Evolutionary conservation across 2,329 filamentous ascomycete genomes (phyloP).

Genomic region (Fusarium robinianum): DNA sequence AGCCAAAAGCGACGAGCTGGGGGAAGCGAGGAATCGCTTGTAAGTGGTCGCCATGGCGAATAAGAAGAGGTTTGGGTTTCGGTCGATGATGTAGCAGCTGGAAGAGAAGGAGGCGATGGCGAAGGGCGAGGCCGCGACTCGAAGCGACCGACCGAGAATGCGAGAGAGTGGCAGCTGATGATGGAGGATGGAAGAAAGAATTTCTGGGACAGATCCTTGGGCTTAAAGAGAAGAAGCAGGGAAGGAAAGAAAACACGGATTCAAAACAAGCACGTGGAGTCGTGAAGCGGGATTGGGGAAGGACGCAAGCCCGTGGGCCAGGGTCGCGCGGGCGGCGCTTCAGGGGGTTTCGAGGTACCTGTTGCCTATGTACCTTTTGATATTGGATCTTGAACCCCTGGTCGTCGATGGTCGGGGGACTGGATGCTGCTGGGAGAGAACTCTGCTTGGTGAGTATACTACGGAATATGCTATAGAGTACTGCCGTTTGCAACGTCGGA

Average conservation of each 20-base stretch:
- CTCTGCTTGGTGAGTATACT: no score
- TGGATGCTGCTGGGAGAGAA: no score
- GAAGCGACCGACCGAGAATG: conserved; percentile 14
- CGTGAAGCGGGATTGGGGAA: conserved; percentile 21
- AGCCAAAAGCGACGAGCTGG: conserved; percentile 65
- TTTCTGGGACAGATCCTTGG: conserved; percentile 9
- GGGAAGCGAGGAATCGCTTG: conserved; percentile 72
- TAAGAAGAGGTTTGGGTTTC: conserved; percentile 21
- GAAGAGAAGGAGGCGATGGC: conserved; percentile 4
- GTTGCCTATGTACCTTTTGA: conserved; percentile 18
- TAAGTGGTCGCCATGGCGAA: conserved; percentile 58
- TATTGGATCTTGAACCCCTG: no score
- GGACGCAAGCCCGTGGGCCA: conserved; percentile 24
- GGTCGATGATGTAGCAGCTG: conserved; percentile 12
- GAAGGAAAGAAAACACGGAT: conserved; percentile 30
- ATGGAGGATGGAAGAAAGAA: conserved; percentile 11
- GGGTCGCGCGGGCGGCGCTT: conserved; percentile 8
- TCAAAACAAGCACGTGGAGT: conserved; percentile 39
- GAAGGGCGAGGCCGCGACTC: conserved; percentile 14
- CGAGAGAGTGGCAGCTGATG: conserved; percentile 8
- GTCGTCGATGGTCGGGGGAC: no score
- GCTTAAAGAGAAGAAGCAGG: conserved; percentile 13
- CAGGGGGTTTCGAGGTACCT: no score
- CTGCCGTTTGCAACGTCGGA: no score
- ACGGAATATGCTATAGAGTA: no score